Evolutionary conservation across 441 rosid genomes (phyloP).

Genomic region (Syzygium syzygioides): DNA sequence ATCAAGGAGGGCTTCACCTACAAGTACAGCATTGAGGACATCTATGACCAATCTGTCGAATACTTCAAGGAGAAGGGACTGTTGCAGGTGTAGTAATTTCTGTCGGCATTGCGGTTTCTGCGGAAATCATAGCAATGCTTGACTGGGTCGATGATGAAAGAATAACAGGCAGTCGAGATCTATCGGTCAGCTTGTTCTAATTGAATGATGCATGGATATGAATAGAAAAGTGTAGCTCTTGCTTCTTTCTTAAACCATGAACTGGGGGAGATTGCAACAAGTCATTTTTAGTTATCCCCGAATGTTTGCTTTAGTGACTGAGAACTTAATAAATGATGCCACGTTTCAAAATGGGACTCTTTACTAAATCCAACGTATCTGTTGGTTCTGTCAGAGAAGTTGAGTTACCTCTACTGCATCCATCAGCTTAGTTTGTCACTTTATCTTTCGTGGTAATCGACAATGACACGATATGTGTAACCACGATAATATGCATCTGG

Average conservation of each 20-base stretch:
- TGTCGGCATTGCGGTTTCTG: neutral
- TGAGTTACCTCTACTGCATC: neutral
- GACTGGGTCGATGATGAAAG: neutral
- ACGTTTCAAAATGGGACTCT: neutral
- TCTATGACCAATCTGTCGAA: slow-evolving; percentile 64
- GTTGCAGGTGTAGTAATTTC: neutral
- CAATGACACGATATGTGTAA: neutral
- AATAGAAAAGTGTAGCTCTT: neutral
- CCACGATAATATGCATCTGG: neutral
- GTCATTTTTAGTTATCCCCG: neutral
- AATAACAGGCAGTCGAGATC: neutral
- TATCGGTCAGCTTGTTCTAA: neutral
- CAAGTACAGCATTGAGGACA: slow-evolving; percentile 60
- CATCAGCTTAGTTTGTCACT: neutral
- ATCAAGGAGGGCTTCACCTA: slow-evolving; percentile 57
- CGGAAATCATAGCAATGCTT: neutral
- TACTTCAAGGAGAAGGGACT: slow-evolving; percentile 42
- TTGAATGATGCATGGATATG: neutral
- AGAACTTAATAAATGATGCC: neutral
- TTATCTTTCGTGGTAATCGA: neutral
- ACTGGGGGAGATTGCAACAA: neutral
- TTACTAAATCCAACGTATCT: neutral
- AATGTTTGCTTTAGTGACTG: neutral
- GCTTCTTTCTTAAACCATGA: neutral
- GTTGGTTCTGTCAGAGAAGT: neutral